phyloP scores from a whole-genome alignment of 345 rosid species.

The Eucalyptus albens region DNA sequence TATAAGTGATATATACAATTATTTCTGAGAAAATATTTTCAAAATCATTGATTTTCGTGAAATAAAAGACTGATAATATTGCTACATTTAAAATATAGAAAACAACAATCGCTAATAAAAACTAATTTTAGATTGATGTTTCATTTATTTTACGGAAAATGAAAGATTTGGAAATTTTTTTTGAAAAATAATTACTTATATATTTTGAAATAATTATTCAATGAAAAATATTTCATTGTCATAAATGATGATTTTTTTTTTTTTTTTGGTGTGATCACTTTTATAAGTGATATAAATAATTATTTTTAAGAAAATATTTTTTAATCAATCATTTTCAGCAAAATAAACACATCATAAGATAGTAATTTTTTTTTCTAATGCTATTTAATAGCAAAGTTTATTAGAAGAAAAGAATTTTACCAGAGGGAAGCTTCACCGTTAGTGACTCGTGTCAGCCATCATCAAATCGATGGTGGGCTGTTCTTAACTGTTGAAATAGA shows the following conservation, averaged over 20 bases:
- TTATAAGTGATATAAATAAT: not conserved
- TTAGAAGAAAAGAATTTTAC: not conserved
- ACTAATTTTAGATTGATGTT: not conserved
- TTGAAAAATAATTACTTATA: not conserved
- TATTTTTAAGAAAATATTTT: not conserved
- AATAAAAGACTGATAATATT: not conserved
- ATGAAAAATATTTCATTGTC: not conserved
- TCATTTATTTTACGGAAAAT: not conserved
- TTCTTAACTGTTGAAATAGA: not conserved
- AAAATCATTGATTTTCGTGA: accelerated
- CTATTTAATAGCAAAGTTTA: accelerated
- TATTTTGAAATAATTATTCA: not conserved
- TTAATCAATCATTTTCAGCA: not conserved
- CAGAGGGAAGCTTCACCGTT: not conserved
- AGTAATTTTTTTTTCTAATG: not conserved
- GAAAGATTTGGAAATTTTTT: not conserved
- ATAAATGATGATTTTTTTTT: not conserved
- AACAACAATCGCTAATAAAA: not conserved
- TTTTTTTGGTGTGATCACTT: not conserved
- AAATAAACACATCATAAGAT: not conserved
- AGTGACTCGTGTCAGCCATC: not conserved
- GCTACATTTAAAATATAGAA: not conserved
- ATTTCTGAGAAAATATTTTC: not conserved
- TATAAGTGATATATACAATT: not conserved
- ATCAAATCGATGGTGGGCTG: not conserved